These are phyloP conservation scores for Silene vulgaris DNA, from an alignment of 179 eudicot genomes.

Conservation along the genomic window DNA sequence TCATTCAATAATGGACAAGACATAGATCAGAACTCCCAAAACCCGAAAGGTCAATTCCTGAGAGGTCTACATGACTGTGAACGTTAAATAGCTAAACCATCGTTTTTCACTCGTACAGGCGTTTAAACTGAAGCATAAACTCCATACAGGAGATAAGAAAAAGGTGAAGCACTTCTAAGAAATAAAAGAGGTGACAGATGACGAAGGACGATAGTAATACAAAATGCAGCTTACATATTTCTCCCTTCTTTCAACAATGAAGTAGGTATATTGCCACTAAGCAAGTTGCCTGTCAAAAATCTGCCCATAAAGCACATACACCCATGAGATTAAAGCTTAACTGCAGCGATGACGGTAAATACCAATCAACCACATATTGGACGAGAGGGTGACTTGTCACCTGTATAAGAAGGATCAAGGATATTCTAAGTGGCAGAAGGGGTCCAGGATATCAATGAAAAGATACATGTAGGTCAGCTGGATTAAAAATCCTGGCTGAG, in stretches of 20 bases:
- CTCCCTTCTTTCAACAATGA: constrained; percentile 35
- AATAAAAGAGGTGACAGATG: not conserved
- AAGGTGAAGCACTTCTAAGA: constrained; percentile 3
- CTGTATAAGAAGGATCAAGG: not conserved
- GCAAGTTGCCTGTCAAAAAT: constrained; percentile 32
- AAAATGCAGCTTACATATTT: constrained; percentile 29
- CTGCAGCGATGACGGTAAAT: not conserved
- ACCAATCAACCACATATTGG: not conserved
- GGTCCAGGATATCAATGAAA: not conserved
- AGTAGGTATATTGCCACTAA: constrained; percentile 30
- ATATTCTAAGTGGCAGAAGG: not conserved
- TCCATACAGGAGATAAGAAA: not conserved
- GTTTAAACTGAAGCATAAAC: not conserved
- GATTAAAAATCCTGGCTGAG: not conserved
- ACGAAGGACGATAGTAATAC: not conserved
- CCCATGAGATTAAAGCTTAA: not conserved
- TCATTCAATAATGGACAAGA: not conserved
- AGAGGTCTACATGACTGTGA: not conserved
- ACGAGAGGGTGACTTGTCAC: not conserved
- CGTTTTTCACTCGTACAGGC: not conserved
- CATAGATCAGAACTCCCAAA: not conserved
- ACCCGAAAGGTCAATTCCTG: not conserved
- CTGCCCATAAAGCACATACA: constrained; percentile 17
- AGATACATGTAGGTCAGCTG: not conserved
- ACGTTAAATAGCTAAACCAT: not conserved